Conservation (phyloP, 1,139 yeast species). For the Magnusiomyces ingens region DNA sequence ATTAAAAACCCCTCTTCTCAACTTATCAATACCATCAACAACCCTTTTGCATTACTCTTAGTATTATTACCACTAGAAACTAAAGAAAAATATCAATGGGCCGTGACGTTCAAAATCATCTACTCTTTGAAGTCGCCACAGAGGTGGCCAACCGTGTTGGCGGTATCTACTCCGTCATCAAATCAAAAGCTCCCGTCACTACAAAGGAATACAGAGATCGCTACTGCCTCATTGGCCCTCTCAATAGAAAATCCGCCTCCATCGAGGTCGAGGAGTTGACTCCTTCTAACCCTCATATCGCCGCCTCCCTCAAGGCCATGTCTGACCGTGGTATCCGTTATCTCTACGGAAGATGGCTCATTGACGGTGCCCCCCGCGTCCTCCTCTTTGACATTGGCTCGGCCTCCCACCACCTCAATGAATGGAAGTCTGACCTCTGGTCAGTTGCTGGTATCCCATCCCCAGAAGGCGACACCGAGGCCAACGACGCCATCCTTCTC, state of each 20-base stretch:
- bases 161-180: constrained; percentile 93
- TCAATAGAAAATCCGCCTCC: constrained; percentile 73
- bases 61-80: too few species aligned
- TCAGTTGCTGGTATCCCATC: constrained; percentile 85
- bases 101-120: constrained; percentile 59
- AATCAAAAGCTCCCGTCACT: constrained; percentile 94
- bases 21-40: neutral
- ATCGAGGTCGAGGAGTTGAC: constrained; percentile 87
- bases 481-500: constrained; percentile 84
- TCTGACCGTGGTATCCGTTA: constrained; percentile 70
- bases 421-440: constrained; percentile 96
- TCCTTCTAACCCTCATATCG: constrained; percentile 54
- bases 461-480: constrained; percentile 80
- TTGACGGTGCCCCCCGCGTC: constrained; percentile 95
- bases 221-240: constrained; percentile 82
- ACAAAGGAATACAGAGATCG: constrained; percentile 88
- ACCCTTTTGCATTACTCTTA: neutral
- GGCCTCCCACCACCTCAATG: constrained; percentile 63
- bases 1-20: neutral
- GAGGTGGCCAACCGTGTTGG: constrained; percentile 98
- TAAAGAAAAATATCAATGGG: constrained; percentile 15
- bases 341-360: constrained; percentile 92
- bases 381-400: constrained; percentile 78
- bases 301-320: constrained; percentile 53
- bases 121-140: constrained; percentile 90